Percentiles rank a stretch among this genome's conserved stretches.
These are phyloP conservation scores for Neurospora sp. DNA, from an alignment of 495 filamentous ascomycete species.

Conservation along the genomic window DNA sequence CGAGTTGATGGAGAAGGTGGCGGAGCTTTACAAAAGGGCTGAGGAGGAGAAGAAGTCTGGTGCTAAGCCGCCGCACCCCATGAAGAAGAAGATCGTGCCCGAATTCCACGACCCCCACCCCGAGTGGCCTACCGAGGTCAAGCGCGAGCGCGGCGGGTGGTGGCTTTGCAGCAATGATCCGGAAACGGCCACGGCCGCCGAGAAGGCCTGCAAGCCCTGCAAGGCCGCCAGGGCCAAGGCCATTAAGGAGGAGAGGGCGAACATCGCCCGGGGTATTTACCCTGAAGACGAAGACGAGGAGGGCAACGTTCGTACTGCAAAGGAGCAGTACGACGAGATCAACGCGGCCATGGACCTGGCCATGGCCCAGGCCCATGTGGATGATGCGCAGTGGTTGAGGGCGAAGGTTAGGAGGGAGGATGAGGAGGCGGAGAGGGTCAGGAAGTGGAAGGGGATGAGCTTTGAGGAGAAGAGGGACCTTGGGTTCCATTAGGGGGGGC, in stretches of 20 bases:
- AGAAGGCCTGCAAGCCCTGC: slow-evolving; percentile 23
- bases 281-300: background rate
- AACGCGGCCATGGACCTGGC: background rate
- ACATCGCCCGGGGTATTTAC: background rate
- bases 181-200: slow-evolving; percentile 9
- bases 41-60: slow-evolving; percentile 1
- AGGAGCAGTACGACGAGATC: background rate
- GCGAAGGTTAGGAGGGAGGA: background rate
- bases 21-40: slow-evolving; percentile 1
- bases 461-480: background rate
- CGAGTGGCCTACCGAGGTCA: slow-evolving; percentile 20
- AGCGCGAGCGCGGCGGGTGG: slow-evolving; percentile 23
- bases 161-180: slow-evolving; percentile 24
- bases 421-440: background rate
- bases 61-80: background rate
- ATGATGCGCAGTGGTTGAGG: background rate
- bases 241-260: background rate
- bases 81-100: background rate
- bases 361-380: background rate
- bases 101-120: slow-evolving; percentile 23
- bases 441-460: background rate
- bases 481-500: background rate
- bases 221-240: slow-evolving; percentile 3
- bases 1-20: slow-evolving; percentile 4
- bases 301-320: background rate